These are phyloP conservation scores for Penicillium tannophilum DNA, from an alignment of 495 filamentous ascomycete genomes.

Conservation along the genomic window DNA sequence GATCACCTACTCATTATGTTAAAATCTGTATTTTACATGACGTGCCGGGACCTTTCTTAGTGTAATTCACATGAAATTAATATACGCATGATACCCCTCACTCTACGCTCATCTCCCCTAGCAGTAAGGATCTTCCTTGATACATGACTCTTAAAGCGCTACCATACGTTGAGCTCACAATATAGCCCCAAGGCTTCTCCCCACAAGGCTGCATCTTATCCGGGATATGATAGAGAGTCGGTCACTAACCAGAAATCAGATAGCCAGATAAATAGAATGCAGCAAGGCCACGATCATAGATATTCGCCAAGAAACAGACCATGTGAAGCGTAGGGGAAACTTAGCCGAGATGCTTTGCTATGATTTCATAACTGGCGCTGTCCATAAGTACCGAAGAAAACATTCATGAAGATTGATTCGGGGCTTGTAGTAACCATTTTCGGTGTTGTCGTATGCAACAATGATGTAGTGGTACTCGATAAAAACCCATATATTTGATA, in stretches of 20 bases:
- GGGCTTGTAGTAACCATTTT: not conserved
- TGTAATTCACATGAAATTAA: constrained; percentile 2
- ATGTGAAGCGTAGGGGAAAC: no score
- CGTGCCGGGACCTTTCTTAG: not conserved
- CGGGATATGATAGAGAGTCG: constrained; percentile 10
- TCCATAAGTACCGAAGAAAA: no score
- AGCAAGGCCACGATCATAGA: constrained; percentile 14
- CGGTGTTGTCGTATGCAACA: not conserved
- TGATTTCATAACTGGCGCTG: no score
- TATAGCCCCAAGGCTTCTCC: constrained; percentile 10
- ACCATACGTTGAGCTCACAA: constrained; percentile 7
- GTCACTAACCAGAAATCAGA: constrained; percentile 11
- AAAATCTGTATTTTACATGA: constrained; percentile 1
- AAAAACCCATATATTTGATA: not conserved
- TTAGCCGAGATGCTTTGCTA: no score
- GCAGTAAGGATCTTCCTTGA: not conserved
- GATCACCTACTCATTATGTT: not conserved
- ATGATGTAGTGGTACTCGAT: not conserved
- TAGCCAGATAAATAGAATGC: constrained; percentile 11
- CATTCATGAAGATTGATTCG: not conserved
- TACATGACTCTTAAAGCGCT: not conserved
- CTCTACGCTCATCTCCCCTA: constrained; percentile 5
- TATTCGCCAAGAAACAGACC: constrained; percentile 3
- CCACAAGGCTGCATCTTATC: constrained; percentile 10
- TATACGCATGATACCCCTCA: constrained; percentile 4